phyloP scores from a whole-genome alignment of 148 eudicot species.

The Cornus florida region DNA sequence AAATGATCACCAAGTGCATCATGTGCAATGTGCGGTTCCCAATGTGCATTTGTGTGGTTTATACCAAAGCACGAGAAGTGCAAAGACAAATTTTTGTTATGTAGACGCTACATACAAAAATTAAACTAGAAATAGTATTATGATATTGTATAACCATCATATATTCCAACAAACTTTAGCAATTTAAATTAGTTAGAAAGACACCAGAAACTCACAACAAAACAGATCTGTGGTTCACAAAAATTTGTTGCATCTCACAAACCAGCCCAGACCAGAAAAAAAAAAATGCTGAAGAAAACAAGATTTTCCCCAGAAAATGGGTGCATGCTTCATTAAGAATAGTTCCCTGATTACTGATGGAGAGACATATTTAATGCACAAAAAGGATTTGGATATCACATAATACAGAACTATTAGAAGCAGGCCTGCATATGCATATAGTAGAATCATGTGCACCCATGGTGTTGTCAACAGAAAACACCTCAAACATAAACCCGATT shows the following conservation, averaged over 20 bases:
- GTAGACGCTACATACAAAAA: neutral
- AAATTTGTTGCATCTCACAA: neutral
- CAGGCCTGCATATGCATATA: neutral
- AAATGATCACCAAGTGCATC: neutral
- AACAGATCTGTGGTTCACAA: neutral
- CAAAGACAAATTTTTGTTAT: too few relatives aligned
- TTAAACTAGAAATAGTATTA: neutral
- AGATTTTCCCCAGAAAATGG: neutral
- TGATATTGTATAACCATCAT: too few relatives aligned
- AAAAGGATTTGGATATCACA: slow-evolving; percentile 7
- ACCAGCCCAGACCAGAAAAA: neutral
- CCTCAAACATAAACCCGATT: neutral
- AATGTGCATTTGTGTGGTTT: neutral
- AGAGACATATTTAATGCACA: neutral
- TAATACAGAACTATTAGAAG: neutral
- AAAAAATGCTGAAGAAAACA: neutral
- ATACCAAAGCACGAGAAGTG: too few relatives aligned
- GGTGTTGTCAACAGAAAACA: neutral
- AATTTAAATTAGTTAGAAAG: neutral
- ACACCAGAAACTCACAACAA: neutral
- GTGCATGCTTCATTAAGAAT: neutral
- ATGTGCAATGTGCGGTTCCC: neutral
- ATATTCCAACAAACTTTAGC: neutral
- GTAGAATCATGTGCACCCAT: neutral
- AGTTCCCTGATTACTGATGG: neutral